Percentiles rank a stretch among this genome's conserved stretches.
These are phyloP conservation scores for Beverwykella pulmonaria DNA, from an alignment of 495 filamentous ascomycete species.

Conservation along the genomic window DNA sequence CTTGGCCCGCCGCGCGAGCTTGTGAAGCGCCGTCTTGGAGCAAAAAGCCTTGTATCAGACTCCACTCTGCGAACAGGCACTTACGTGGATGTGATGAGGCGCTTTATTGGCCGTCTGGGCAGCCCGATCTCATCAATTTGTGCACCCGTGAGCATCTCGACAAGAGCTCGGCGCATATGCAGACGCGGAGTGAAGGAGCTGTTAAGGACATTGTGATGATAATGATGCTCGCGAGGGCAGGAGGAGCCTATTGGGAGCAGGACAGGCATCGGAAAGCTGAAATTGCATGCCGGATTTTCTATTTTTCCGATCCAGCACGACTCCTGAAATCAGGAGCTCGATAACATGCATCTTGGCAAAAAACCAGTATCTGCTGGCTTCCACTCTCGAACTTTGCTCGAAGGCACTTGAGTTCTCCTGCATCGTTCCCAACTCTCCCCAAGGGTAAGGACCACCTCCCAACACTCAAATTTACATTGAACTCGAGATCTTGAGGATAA, in stretches of 20 bases:
- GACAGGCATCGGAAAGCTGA: neutral
- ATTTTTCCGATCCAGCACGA: neutral
- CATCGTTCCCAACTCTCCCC: too few species aligned
- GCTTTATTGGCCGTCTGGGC: conserved; percentile 23
- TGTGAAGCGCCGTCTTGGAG: neutral
- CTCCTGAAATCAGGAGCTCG: neutral
- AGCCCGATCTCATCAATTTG: neutral
- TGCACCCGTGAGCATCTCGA: neutral
- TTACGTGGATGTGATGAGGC: conserved; percentile 4
- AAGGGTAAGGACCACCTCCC: too few species aligned
- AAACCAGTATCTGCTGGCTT: neutral
- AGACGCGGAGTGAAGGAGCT: conserved; percentile 9
- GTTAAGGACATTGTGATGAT: neutral
- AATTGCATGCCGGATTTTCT: neutral
- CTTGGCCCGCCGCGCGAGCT: conserved; percentile 24
- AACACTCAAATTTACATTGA: too few species aligned
- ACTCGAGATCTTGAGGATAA: neutral
- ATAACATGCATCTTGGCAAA: neutral
- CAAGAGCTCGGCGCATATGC: conserved; percentile 27
- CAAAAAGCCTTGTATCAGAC: neutral
- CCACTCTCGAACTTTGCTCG: neutral
- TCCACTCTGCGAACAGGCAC: conserved; percentile 7
- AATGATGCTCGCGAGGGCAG: neutral
- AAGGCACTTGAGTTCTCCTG: too few species aligned
- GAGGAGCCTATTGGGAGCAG: neutral